Evolutionary conservation across 495 filamentous ascomycete genomes (phyloP), one percentile per base, ranked within the genome.

Genomic region (Penicillium robsamsonii): DNA sequence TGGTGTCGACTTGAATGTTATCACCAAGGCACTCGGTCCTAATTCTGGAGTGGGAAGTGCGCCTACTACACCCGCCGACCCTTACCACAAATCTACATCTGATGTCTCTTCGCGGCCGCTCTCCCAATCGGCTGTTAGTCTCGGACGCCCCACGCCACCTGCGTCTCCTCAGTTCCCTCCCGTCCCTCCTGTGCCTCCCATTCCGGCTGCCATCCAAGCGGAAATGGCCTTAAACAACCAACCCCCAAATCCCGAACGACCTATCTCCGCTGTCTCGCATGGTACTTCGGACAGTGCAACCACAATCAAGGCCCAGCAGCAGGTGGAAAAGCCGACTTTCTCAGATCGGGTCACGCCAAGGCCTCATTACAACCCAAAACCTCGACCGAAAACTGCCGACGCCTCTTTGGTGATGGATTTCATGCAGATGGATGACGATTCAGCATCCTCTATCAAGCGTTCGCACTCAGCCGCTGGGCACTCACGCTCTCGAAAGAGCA

Each of bases 1-100:
- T n/a, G 87, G 80, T 57, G 85, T 91, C 56, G 92, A 96, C 72
- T 69, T 95, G 4, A 85, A 84, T 7, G 79, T 84, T 18, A 88
- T 96, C 44, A 73, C 90, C 24, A 86, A 87, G 55, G 67, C 80
- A 3, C 67, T 83, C 18, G 73, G 71, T 52, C 42, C 75, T 47
- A 70, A 67, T 53, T 52, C 78, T 29, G 75, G 75, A 45, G 77
- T 80, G 31, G 83, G 75, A 46, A 92, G 85, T 63, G 86, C 88
- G 6, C 90, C 91, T 5, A 71, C 76, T 38, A 87, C 86, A 45
- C 88, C 89, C n/a, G 76, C 84, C 24, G 79, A 84, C 37, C 38
- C 50, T 24, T 62, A 53, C 8, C 56, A 61, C 46, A 70, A 75
- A 46, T 50, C 58, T 52, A 29, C 43, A n/a, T 51, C 59, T 20